Percentiles rank a stretch among this genome's conserved stretches.
Conservation (phyloP, 2,329 filamentous ascomycete species). For the Trichoderma semiorbis region DNA sequence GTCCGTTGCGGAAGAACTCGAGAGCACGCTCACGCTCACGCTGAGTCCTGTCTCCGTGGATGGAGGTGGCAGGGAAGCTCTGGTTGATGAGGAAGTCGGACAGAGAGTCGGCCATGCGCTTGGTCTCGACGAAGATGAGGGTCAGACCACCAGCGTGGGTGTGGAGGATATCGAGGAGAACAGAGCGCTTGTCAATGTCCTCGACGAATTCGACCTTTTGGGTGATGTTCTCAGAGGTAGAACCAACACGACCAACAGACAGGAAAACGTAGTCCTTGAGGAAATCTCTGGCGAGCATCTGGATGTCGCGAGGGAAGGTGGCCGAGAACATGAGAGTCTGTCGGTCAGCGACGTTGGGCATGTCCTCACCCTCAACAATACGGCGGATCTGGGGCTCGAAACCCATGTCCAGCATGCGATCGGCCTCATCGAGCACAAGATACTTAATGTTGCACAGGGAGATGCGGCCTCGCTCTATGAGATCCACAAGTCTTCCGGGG, state of each 20-base stretch:
- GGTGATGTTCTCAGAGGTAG: conserved; percentile 99
- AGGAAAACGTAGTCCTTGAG: conserved; percentile 99
- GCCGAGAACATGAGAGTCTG: conserved; percentile 99
- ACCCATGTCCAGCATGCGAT: conserved; percentile 99
- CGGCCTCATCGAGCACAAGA: conserved; percentile 95
- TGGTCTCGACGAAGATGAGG: conserved; percentile 98
- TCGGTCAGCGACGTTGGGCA: conserved; percentile 77
- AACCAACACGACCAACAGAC: conserved; percentile 96
- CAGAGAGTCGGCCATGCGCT: conserved; percentile 97
- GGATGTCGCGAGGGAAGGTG: conserved; percentile 97
- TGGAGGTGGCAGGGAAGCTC: conserved; percentile 95
- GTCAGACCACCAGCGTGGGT: conserved; percentile 86
- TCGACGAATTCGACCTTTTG: conserved; percentile 98
- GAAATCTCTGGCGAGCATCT: conserved; percentile 98
- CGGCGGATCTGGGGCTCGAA: conserved; percentile 99
- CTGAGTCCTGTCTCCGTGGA: conserved; percentile 97
- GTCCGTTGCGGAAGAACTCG: conserved; percentile 94
- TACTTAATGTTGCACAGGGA: conserved; percentile 99
- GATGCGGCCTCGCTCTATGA: conserved; percentile 97
- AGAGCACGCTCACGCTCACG: conserved; percentile 97
- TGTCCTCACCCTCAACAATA: conserved; percentile 97
- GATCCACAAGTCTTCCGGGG: conserved; percentile 92
- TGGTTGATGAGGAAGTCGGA: conserved; percentile 99
- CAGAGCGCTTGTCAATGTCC: conserved; percentile 95
- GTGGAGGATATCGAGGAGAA: conserved; percentile 95